Evolutionary conservation across 768 basidiomycete genomes (phyloP).

Genomic region (Kwoniella pini): DNA sequence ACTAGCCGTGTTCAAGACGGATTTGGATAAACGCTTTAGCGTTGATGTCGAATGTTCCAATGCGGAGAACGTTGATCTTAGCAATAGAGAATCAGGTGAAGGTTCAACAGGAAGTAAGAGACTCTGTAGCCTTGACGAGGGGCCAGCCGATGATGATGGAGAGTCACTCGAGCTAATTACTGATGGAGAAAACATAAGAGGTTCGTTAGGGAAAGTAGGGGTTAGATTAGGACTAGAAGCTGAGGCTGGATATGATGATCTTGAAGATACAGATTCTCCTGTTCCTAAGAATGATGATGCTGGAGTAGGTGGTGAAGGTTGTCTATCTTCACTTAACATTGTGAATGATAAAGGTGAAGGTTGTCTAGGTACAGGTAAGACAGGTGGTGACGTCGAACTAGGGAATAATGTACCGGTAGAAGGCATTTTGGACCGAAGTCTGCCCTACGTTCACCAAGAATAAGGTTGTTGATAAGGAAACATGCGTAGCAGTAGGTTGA

Average conservation of each 20-base stretch:
- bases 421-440: not conserved
- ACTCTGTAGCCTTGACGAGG: not conserved
- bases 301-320: conserved; percentile 18
- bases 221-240: not conserved
- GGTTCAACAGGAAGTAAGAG: conserved; percentile 30
- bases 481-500: no score
- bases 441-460: not conserved
- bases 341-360: conserved; percentile 41
- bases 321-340: conserved; percentile 5
- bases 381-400: conserved; percentile 19
- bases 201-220: conserved; percentile 11
- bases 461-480: no score
- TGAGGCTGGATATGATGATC: conserved; percentile 9
- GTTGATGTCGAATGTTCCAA: conserved; percentile 38
- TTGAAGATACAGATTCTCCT: conserved; percentile 2
- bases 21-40: conserved; percentile 39
- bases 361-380: conserved; percentile 31
- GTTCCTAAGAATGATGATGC: conserved; percentile 9
- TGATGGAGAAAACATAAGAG: not conserved
- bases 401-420: not conserved
- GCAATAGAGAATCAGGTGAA: conserved; percentile 40
- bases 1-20: conserved; percentile 18
- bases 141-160: not conserved
- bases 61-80: conserved; percentile 37
- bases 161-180: not conserved